Conservation (phyloP, 768 basidiomycete genomes). For the Hebeloma cylindrosporum region DNA sequence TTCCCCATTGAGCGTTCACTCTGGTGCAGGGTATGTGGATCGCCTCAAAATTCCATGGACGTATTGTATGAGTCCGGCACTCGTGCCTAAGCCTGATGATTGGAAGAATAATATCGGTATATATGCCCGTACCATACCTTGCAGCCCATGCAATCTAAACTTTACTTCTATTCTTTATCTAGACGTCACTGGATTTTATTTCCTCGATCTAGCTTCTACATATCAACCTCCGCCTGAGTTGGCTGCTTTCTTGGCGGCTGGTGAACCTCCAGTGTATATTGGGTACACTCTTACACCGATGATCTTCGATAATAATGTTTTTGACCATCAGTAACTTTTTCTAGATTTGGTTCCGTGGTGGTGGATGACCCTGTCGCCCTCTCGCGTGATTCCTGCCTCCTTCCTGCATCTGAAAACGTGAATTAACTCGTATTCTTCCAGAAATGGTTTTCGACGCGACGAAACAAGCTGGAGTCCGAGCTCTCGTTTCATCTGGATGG, state of each 20-base stretch:
- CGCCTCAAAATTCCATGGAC: slow-evolving; percentile 59
- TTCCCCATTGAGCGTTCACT: slow-evolving; percentile 44
- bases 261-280: slow-evolving; percentile 57
- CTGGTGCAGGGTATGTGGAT: slow-evolving; percentile 53
- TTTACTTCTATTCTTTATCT: background rate
- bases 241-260: slow-evolving; percentile 45
- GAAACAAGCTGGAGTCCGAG: slow-evolving; percentile 52
- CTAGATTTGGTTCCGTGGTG: slow-evolving; percentile 61
- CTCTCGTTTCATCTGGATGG: slow-evolving; percentile 67
- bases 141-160: background rate
- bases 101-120: slow-evolving; percentile 64
- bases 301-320: background rate
- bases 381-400: slow-evolving; percentile 37
- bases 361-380: slow-evolving; percentile 53
- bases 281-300: slow-evolving; percentile 36
- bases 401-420: background rate
- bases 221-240: slow-evolving; percentile 51
- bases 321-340: background rate
- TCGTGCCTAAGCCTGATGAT: slow-evolving; percentile 61
- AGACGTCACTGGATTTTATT: slow-evolving; percentile 70
- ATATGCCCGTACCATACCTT: slow-evolving; percentile 1
- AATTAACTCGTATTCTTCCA: slow-evolving; percentile 19
- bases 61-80: slow-evolving; percentile 58
- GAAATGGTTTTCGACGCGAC: slow-evolving; percentile 62
- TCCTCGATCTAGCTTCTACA: slow-evolving; percentile 50